These are phyloP conservation scores for Acanthamoeba lenticulata DNA, from an alignment of 208 protist genomes.

Conservation along the genomic window DNA sequence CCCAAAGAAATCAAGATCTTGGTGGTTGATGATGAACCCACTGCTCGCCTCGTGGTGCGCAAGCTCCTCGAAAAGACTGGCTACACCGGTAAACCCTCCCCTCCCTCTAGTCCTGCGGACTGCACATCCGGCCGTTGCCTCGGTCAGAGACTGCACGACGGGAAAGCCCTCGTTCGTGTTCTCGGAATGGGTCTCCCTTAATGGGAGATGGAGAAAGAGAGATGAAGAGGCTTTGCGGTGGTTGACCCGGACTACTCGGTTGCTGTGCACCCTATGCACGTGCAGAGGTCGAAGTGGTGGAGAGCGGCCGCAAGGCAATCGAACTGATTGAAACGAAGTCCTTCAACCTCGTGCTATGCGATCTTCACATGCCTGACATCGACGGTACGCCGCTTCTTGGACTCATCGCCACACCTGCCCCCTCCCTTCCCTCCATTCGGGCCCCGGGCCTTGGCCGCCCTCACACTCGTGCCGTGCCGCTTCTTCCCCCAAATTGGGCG, in stretches of 20 bases:
- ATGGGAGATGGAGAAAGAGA: too few relatives aligned
- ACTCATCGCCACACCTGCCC: too few relatives aligned
- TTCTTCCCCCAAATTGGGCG: too few relatives aligned
- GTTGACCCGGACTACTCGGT: neutral
- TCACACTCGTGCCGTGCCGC: too few relatives aligned
- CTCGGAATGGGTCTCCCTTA: too few relatives aligned
- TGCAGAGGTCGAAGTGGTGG: neutral
- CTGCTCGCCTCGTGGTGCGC: neutral
- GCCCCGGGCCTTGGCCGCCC: too few relatives aligned
- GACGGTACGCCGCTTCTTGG: neutral
- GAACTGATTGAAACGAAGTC: neutral
- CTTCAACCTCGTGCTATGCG: slow-evolving; percentile 23
- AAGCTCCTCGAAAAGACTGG: neutral
- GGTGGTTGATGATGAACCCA: slow-evolving; percentile 15
- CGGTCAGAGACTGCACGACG: too few relatives aligned
- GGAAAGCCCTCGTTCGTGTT: too few relatives aligned
- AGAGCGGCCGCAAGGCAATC: neutral
- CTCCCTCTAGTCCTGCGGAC: neutral
- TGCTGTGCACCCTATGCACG: neutral
- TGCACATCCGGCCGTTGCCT: too few relatives aligned
- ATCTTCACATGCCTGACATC: slow-evolving; percentile 16
- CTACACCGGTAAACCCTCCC: neutral
- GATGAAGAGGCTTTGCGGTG: too few relatives aligned
- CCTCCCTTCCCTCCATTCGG: too few relatives aligned
- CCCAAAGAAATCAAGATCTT: slow-evolving; percentile 10